A percentile compares a stretch with the other conserved stretches of the same genome.
Evolutionary conservation across 2,329 filamentous ascomycete genomes (phyloP).

Genomic region (Fonsecaea multimorphosa): DNA sequence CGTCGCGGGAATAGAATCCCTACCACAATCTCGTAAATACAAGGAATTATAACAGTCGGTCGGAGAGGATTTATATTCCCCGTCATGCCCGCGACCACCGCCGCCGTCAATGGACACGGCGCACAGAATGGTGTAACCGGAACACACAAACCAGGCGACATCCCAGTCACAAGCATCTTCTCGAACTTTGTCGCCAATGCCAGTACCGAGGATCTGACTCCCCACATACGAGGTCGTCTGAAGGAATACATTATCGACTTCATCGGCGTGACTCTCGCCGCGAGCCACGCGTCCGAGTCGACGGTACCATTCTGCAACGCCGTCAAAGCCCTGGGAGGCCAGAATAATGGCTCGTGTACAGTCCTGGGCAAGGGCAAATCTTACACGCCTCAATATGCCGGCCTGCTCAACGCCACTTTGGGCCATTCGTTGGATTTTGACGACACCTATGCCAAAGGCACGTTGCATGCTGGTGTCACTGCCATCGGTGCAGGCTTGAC

Average conservation of each 20-base stretch:
- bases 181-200: conserved; percentile 30
- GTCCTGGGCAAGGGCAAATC: conserved; percentile 36
- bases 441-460: conserved; percentile 52
- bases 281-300: conserved; percentile 34
- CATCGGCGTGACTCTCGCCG: conserved; percentile 37
- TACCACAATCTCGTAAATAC: no score
- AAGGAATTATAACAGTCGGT: no score
- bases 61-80: no score
- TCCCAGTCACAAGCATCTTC: conserved; percentile 33
- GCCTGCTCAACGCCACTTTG: conserved; percentile 51
- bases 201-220: conserved; percentile 25
- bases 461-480: conserved; percentile 52
- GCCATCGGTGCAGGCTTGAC: conserved; percentile 43
- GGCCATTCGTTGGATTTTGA: conserved; percentile 55
- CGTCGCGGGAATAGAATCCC: no score
- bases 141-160: conserved; percentile 10
- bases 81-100: not conserved
- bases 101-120: conserved; percentile 1
- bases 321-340: conserved; percentile 29
- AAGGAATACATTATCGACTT: conserved; percentile 39
- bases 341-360: conserved; percentile 21
- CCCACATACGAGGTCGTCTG: conserved; percentile 28
- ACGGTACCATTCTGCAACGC: conserved; percentile 33
- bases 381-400: conserved; percentile 47
- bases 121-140: conserved; percentile 18